Evolutionary conservation across 2,329 filamentous ascomycete genomes (phyloP).

Genomic region (Zymoseptoria tritici): DNA sequence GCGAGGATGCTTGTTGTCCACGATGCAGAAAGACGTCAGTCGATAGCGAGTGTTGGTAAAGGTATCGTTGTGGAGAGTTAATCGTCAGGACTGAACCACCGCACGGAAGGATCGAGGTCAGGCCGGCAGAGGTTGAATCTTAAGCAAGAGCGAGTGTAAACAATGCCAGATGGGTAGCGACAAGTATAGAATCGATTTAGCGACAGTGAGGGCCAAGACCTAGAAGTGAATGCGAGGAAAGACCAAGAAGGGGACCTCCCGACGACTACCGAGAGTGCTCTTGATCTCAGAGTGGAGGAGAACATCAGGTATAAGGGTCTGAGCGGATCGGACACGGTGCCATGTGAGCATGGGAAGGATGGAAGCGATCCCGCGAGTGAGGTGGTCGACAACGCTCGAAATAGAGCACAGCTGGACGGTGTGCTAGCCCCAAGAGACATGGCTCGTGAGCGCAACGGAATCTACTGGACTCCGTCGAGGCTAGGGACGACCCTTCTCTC

Average conservation of each 20-base stretch:
- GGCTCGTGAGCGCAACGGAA: background rate
- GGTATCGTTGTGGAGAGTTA: background rate
- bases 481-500: background rate
- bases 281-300: background rate
- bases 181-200: background rate
- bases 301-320: background rate
- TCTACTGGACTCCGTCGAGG: background rate
- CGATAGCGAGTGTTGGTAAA: background rate
- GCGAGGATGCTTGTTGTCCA: background rate
- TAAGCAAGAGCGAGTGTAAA: background rate
- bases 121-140: background rate
- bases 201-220: background rate
- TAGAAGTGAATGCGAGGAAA: background rate
- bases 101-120: background rate
- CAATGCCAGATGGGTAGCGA: background rate
- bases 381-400: conserved; percentile 12
- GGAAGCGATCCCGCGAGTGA: background rate
- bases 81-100: background rate
- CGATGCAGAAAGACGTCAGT: background rate
- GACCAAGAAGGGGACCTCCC: background rate
- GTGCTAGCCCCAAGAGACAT: background rate
- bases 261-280: background rate
- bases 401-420: conserved; percentile 1
- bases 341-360: background rate
- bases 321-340: background rate